These are phyloP conservation scores for Quaeritorhiza haematococci DNA, from an alignment of 371 early-diverging fungal genomes.

Conservation along the genomic window DNA sequence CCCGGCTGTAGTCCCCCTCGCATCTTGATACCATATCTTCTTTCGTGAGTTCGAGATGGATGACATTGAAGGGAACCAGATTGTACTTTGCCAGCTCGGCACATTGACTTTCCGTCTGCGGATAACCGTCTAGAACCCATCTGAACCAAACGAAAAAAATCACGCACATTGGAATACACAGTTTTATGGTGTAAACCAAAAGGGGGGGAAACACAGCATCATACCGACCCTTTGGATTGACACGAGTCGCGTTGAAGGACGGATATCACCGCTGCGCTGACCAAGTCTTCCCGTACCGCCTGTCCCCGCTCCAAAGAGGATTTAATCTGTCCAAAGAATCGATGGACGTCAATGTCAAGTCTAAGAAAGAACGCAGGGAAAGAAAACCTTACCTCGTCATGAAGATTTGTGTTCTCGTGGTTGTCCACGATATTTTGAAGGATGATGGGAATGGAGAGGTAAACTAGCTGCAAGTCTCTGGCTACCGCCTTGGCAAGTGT, in stretches of 20 bases:
- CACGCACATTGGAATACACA: too few relatives aligned
- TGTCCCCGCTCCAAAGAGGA: slow-evolving; percentile 20
- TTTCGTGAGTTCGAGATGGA: slow-evolving; percentile 26
- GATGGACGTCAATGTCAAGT: not conserved
- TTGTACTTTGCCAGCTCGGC: slow-evolving; percentile 27
- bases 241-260: slow-evolving; percentile 30
- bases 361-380: too few relatives aligned
- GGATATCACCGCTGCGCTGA: slow-evolving; percentile 26
- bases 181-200: too few relatives aligned
- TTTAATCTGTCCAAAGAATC: slow-evolving; percentile 18
- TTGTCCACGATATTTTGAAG: slow-evolving; percentile 31
- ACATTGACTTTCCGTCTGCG: slow-evolving; percentile 30
- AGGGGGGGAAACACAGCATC: not conserved
- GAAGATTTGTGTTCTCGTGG: slow-evolving; percentile 16
- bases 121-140: slow-evolving; percentile 47
- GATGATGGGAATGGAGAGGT: slow-evolving; percentile 28
- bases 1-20: slow-evolving; percentile 8
- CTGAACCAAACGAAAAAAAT: slow-evolving; percentile 2
- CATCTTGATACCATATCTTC: slow-evolving; percentile 13
- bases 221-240: slow-evolving; percentile 27
- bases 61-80: slow-evolving; percentile 33
- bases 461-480: slow-evolving; percentile 25
- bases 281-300: slow-evolving; percentile 22
- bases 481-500: slow-evolving; percentile 24
- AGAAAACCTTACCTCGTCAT: slow-evolving; percentile 23